Base-by-base conservation (phyloP, 768 basidiomycete genomes). In the Boletus reticulatus region DNA sequence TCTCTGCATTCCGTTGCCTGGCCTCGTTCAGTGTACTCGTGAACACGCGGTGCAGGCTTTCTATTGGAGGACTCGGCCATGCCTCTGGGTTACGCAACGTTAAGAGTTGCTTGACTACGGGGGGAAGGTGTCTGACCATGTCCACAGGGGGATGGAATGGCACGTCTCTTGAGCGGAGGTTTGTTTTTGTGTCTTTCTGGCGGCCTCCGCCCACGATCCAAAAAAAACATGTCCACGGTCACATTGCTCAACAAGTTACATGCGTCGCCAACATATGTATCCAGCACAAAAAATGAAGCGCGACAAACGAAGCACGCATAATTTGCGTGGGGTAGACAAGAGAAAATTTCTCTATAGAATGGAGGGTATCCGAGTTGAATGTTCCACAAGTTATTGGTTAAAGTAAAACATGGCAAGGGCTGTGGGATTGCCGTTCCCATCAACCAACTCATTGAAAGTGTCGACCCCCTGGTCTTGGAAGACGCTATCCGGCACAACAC, bases 81-180 rank as follows among this genome's bases (percentile, higher is more conserved):
- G 79, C 75, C 49, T 82, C 74, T 20, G 84, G 89, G 62, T 81
- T 87, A 66, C 84, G 86, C 54, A 87, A 75, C 38, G 82, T 82
- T 70, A 89, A 70, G 50, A 89, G 77, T 19, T 87, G 86, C 75
- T 92, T 95, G 62, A 95, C 73, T 11, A 78, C 65, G 3, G 84
- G 76, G 2, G 90, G 82, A 22, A 94, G 75, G 38, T 77, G 76
- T 54, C 68, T 75, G 60, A 79, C 74, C 64, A 71, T 72, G 50
- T 59, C 52, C 52, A 45, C 36, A 37, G 24, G 38, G 19, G 38
- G 17, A 52, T 50, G 43, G 47, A 37, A 44, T n/a, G 47, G 51
- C 39, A 43, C 38, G 43, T 49, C 41, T 13, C 27, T 17, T 36
- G 12, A 36, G 13, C 14, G 13, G 5, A 14, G 13, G 34, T 36